Percentiles rank a stretch among this genome's conserved stretches.
These are phyloP conservation scores for Quercus lobata DNA, from an alignment of 331 rosid species.

Conservation along the genomic window DNA sequence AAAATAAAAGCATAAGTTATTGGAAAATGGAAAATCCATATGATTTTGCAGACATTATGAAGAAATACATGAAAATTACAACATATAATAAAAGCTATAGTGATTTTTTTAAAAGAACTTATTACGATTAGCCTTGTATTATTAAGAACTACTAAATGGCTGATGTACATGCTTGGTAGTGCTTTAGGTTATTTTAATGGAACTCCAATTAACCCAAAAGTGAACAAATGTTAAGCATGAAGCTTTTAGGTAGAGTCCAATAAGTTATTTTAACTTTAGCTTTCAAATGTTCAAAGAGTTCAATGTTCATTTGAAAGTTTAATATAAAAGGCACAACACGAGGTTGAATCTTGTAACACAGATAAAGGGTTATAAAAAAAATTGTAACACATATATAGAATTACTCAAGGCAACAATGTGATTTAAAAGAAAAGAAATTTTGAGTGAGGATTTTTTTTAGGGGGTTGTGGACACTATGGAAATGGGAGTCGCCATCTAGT, in stretches of 20 bases:
- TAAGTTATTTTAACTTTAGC: not conserved
- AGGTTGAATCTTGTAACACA: not conserved
- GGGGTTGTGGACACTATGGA: not conserved
- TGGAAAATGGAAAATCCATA: no score
- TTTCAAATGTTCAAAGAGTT: no score
- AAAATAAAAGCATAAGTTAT: no score
- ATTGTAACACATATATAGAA: no score
- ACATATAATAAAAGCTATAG: no score
- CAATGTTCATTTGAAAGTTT: not conserved
- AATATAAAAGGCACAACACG: not conserved
- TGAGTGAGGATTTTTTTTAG: not conserved
- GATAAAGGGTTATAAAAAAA: not conserved
- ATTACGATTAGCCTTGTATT: no score
- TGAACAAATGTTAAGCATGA: not conserved
- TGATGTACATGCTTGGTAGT: not conserved
- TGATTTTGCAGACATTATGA: no score
- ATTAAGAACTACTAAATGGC: no score
- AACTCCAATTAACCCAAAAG: not conserved
- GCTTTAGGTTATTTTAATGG: not conserved
- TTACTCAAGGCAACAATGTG: not conserved
- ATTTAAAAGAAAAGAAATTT: no score
- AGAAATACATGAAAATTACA: no score
- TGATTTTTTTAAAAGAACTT: not conserved
- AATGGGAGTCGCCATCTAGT: no score
- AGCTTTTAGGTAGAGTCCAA: not conserved